Percentiles rank a stretch among this genome's conserved stretches.
phyloP scores from a whole-genome alignment of 2,329 filamentous ascomycete species.

The Neoscytalidium dimidiatum region DNA sequence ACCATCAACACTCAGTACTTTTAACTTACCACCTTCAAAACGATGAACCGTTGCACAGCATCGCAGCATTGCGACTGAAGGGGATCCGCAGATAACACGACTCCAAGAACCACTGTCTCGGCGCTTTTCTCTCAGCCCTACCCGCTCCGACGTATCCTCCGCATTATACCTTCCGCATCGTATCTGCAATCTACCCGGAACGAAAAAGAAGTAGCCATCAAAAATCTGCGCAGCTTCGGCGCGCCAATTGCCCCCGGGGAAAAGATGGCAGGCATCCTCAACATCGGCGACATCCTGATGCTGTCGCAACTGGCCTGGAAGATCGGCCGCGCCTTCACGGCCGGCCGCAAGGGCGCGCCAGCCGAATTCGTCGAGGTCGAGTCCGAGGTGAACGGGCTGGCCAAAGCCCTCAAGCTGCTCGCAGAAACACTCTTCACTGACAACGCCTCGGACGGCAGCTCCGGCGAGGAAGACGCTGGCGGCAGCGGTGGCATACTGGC shows the following conservation, averaged over 20 bases:
- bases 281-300: conserved; percentile 47
- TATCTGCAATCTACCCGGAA: background rate
- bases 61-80: no score
- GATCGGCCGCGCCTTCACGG: conserved; percentile 46
- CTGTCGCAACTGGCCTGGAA: conserved; percentile 50
- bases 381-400: conserved; percentile 43
- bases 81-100: background rate
- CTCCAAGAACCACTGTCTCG: background rate
- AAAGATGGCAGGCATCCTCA: conserved; percentile 34
- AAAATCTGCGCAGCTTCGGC: background rate
- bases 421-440: conserved; percentile 45
- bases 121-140: background rate
- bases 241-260: background rate
- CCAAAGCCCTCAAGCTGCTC: conserved; percentile 46
- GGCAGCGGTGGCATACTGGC: conserved; percentile 31
- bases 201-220: no score
- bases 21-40: no score
- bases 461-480: conserved; percentile 17
- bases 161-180: background rate
- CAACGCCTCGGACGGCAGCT: conserved; percentile 19
- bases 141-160: background rate
- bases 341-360: conserved; percentile 42
- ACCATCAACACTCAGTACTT: background rate
- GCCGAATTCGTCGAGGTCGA: conserved; percentile 46
- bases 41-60: no score